Conservation (phyloP, 108 stramenopile species). For the Nitzschia sp. region DNA sequence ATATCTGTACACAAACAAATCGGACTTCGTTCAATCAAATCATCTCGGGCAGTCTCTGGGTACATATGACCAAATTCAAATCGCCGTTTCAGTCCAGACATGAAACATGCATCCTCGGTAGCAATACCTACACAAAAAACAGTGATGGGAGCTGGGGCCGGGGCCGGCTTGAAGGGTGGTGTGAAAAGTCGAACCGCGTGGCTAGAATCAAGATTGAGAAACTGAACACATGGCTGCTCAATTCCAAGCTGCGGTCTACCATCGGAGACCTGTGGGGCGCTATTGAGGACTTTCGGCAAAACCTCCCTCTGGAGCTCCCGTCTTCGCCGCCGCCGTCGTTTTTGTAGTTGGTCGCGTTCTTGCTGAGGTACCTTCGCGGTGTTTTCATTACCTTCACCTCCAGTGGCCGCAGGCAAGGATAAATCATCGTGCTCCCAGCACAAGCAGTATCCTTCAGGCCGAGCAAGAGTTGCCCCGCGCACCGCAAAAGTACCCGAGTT, state of each 20-base stretch:
- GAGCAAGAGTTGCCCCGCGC: conserved; percentile 71
- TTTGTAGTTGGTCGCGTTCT: background rate
- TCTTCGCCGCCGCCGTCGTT: conserved; percentile 14
- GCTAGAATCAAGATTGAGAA: conserved; percentile 62
- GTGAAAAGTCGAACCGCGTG: conserved; percentile 74
- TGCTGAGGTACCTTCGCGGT: background rate
- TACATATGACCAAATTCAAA: conserved; percentile 84
- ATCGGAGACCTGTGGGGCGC: background rate
- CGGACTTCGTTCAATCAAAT: conserved; percentile 56
- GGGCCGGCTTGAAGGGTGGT: conserved; percentile 70
- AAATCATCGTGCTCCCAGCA: conserved; percentile 57
- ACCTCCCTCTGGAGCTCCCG: conserved; percentile 40
- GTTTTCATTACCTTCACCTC: background rate
- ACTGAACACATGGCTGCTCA: conserved; percentile 50
- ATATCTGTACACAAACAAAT: conserved; percentile 58
- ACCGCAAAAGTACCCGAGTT: conserved; percentile 50
- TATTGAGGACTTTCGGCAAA: conserved; percentile 30
- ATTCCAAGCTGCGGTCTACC: conserved; percentile 2
- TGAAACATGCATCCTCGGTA: conserved; percentile 87
- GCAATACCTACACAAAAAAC: conserved; percentile 78
- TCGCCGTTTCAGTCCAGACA: conserved; percentile 62
- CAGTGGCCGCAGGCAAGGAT: background rate
- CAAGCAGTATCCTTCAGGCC: conserved; percentile 79
- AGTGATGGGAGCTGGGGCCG: conserved; percentile 65
- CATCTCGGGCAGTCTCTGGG: conserved; percentile 43